phyloP scores from a whole-genome alignment of 352 stramenopile genomes.

The Pseudoperonospora humuli region DNA sequence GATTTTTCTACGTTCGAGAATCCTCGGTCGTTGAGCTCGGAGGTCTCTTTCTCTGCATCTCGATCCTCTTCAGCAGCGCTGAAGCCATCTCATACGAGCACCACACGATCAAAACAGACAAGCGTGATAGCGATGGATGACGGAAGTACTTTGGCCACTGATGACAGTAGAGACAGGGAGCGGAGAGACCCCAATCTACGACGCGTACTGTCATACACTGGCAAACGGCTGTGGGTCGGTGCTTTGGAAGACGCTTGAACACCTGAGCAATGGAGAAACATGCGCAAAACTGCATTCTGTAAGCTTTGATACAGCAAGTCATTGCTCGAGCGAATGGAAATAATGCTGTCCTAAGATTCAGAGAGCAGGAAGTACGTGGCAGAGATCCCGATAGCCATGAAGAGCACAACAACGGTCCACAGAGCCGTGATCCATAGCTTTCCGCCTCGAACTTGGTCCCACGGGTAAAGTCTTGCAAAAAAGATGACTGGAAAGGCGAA shows the following conservation, averaged over 20 bases:
- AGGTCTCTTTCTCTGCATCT: too few species aligned
- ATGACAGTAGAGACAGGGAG: slow-evolving; percentile 2
- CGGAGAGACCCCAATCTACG: too few species aligned
- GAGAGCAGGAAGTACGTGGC: slow-evolving; percentile 24
- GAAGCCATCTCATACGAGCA: too few species aligned
- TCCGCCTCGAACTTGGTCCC: slow-evolving; percentile 25
- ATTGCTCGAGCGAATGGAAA: background rate
- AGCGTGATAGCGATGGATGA: too few species aligned
- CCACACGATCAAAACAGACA: too few species aligned
- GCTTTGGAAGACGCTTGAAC: slow-evolving; percentile 17
- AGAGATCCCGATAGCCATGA: slow-evolving; percentile 27
- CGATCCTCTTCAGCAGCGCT: too few species aligned
- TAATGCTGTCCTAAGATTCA: slow-evolving; percentile 8
- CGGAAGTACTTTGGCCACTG: background rate
- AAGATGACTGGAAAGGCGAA: slow-evolving; percentile 65
- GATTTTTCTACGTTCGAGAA: too few species aligned
- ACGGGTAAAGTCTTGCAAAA: slow-evolving; percentile 54
- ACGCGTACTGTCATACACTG: too few species aligned
- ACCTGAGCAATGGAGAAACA: slow-evolving; percentile 1
- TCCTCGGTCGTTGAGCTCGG: too few species aligned
- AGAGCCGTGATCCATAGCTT: slow-evolving; percentile 30
- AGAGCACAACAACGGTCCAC: slow-evolving; percentile 30
- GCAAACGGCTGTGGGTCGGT: too few species aligned
- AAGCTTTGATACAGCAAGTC: slow-evolving; percentile 1
- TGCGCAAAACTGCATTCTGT: slow-evolving; percentile 5